Evolutionary conservation across 2,329 filamentous ascomycete species (phyloP), one percentile per base, ranked within the genome.

Genomic region (Alternaria incomplexa): DNA sequence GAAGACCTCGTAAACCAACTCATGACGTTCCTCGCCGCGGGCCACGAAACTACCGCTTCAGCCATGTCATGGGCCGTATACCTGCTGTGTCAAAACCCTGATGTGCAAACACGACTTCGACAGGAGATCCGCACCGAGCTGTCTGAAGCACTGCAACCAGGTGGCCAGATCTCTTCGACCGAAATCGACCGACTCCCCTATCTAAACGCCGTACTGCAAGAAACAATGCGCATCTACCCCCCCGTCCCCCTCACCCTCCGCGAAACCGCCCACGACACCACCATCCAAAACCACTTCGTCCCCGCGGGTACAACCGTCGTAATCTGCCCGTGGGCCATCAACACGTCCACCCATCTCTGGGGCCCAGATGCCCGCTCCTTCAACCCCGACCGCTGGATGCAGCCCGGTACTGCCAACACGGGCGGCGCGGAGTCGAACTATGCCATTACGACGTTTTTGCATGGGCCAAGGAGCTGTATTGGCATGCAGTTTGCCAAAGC

Each of bases 381-480:
- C 84, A 87, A 92, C 58, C 93, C 93, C 0, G 92, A 84, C 90
- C 74, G 85, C 82, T 81, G 80, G 80, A 70, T 81, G 53, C 76
- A 72, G 7, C 73, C 77, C 0, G 83, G 83, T 7, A 79, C 80
- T 40, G 80, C 82, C 6, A 89, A 89, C 58, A 88, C 87, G 45
- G 93, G 93, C 7, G 91, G 91, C 9, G 90, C 92, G 1, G 83
- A 85, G 15, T 92, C 86, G 68, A 96, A 95, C 79, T 97, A 91
- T 76, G 87, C 90, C 1, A 90, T 91, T 72, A 77, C 95, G 80
- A 95, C 92, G 0, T 97, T 97, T 80, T 79, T 97, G 62, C 93
- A 97, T 76, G 94, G 94, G 0, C 93, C 93, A 2, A 84, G 93
- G 56, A 91, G 90, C 74, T 97, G 94, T 76, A 97, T 97, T 70